Percentiles rank a stretch among this genome's conserved stretches.
phyloP scores from a whole-genome alignment of 2,329 filamentous ascomycete species.

The Aspergillus fumigatus region DNA sequence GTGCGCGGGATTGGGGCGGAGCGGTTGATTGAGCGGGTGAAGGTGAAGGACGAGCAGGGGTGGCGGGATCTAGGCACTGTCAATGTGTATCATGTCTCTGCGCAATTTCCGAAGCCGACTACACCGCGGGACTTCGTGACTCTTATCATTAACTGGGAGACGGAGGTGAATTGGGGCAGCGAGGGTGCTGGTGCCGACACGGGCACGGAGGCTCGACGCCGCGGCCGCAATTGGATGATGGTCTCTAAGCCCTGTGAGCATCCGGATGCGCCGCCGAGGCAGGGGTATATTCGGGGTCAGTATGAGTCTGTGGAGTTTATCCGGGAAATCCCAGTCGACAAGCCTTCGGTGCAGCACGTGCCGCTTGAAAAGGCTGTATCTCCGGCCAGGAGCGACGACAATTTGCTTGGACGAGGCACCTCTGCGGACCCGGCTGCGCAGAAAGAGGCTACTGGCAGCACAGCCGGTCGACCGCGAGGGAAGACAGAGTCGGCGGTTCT shows the following conservation, averaged over 20 bases:
- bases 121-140: constrained; percentile 85
- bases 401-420: not conserved
- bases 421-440: constrained; percentile 1
- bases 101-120: constrained; percentile 85
- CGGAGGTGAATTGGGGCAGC: not conserved
- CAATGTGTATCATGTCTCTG: constrained; percentile 76
- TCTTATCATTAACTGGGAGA: constrained; percentile 63
- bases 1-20: constrained; percentile 85
- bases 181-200: constrained; percentile 16
- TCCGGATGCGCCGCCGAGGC: constrained; percentile 63
- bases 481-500: constrained; percentile 33
- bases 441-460: constrained; percentile 10
- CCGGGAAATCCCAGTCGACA: constrained; percentile 62
- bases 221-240: constrained; percentile 70
- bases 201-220: constrained; percentile 26
- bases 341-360: constrained; percentile 8
- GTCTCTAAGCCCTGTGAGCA: constrained; percentile 81
- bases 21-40: constrained; percentile 61
- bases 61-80: constrained; percentile 20
- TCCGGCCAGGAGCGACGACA: constrained; percentile 6
- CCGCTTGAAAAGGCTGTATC: not conserved
- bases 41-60: constrained; percentile 46
- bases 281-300: constrained; percentile 73
- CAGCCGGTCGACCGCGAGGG: constrained; percentile 29
- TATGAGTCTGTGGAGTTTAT: constrained; percentile 94